These are phyloP conservation scores for Suillus americanus DNA, from an alignment of 768 basidiomycete genomes.

Conservation along the genomic window DNA sequence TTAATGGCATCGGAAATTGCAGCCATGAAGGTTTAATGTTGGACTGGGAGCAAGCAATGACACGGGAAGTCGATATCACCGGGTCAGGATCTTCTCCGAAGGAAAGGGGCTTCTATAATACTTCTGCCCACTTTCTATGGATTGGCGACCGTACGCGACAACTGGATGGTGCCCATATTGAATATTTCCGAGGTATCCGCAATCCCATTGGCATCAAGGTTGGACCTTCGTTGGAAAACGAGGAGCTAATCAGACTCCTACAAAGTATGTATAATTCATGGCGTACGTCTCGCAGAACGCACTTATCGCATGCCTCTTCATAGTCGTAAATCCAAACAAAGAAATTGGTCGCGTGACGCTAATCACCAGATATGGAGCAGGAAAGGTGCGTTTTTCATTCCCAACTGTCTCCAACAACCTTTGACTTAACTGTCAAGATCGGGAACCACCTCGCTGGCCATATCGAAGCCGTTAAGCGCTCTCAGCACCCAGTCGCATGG, in stretches of 20 bases:
- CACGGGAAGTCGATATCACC: conserved; percentile 49
- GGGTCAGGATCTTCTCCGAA: background rate
- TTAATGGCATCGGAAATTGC: conserved; percentile 1
- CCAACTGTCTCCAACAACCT: background rate
- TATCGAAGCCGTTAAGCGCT: conserved; percentile 75
- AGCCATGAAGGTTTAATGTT: conserved; percentile 95
- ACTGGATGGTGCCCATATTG: conserved; percentile 89
- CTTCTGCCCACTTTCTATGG: conserved; percentile 94
- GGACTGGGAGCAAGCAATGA: conserved; percentile 89
- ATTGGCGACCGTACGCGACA: conserved; percentile 96
- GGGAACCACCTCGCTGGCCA: conserved; percentile 73
- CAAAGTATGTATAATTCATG: conserved; percentile 54
- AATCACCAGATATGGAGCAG: conserved; percentile 92
- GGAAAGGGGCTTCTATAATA: conserved; percentile 71
- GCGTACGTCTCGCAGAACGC: background rate
- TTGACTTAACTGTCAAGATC: conserved; percentile 47
- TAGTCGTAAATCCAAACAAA: conserved; percentile 86
- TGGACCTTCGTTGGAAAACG: conserved; percentile 80
- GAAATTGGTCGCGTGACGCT: conserved; percentile 83
- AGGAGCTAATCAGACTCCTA: conserved; percentile 75
- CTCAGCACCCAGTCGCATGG: conserved; percentile 90
- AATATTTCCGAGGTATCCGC: conserved; percentile 89
- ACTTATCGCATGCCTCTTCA: background rate
- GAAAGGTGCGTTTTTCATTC: conserved; percentile 51
- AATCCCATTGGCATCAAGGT: conserved; percentile 97